These are phyloP conservation scores for Gossypium mustelinum DNA, from an alignment of 345 rosid genomes.

Conservation along the genomic window DNA sequence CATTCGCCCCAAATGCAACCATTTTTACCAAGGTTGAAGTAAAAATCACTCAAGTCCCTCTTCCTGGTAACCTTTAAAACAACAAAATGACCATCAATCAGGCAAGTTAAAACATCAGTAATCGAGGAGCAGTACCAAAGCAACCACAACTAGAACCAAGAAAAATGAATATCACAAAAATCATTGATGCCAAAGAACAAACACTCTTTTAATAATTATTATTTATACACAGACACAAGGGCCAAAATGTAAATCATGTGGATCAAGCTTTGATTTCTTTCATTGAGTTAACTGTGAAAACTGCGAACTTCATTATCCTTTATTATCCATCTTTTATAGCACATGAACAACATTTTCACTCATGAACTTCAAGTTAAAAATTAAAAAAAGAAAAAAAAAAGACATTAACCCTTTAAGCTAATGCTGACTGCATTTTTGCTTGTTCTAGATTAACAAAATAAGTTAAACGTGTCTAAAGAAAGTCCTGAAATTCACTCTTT, in stretches of 20 bases:
- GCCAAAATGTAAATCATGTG: neutral
- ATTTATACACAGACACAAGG: neutral
- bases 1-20: constrained; percentile 77
- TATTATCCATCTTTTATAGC: too few species aligned
- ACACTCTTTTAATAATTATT: neutral
- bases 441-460: neutral
- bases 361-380: neutral
- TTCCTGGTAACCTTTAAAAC: constrained; percentile 75
- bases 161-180: neutral
- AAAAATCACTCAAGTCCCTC: constrained; percentile 76
- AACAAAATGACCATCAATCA: constrained; percentile 16
- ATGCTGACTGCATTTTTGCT: neutral
- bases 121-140: neutral
- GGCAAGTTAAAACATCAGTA: neutral
- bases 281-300: neutral
- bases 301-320: neutral
- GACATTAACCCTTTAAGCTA: neutral
- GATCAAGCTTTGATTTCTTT: neutral
- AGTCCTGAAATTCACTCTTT: neutral
- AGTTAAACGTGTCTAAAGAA: neutral
- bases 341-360: neutral
- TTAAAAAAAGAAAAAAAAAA: neutral
- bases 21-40: constrained; percentile 74
- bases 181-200: constrained; percentile 2
- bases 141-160: neutral